Evolutionary conservation across 2,329 filamentous ascomycete species (phyloP).

Genomic region (Hirsutella thompsonii): DNA sequence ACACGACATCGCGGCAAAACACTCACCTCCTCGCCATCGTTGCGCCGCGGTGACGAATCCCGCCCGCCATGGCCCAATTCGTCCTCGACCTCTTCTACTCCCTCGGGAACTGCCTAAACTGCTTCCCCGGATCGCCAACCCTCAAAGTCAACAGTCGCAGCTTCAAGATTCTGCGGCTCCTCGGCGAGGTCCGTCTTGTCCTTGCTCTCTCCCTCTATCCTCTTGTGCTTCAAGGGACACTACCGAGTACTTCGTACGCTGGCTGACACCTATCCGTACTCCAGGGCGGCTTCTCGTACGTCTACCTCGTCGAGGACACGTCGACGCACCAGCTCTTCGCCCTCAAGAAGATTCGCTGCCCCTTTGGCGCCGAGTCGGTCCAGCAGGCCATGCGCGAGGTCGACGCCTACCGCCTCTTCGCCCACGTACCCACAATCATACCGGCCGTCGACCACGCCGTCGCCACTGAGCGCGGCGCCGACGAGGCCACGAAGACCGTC

Average conservation of each 20-base stretch:
- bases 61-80: conserved; percentile 64
- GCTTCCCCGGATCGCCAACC: conserved; percentile 87
- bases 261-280: neutral
- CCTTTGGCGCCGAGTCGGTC: conserved; percentile 93
- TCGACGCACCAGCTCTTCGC: conserved; percentile 74
- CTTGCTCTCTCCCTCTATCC: neutral
- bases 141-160: conserved; percentile 89
- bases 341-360: conserved; percentile 97
- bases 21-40: too few relatives aligned
- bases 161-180: conserved; percentile 88
- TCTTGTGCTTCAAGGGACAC: too few relatives aligned
- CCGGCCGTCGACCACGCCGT: conserved; percentile 73
- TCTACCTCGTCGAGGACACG: conserved; percentile 94
- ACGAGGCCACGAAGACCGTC: conserved; percentile 70
- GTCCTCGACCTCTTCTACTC: conserved; percentile 83
- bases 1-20: too few relatives aligned
- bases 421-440: conserved; percentile 74
- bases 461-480: conserved; percentile 54
- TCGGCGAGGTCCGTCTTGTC: conserved; percentile 64
- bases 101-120: conserved; percentile 88
- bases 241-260: too few relatives aligned
- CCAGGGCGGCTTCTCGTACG: conserved; percentile 93
- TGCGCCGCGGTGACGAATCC: too few relatives aligned
- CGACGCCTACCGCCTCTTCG: conserved; percentile 88
- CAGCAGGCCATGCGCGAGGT: conserved; percentile 93